A percentile compares a stretch with the other conserved stretches of the same genome.
Conservation (phyloP, 768 basidiomycete species). For the Lactifluus volemus region DNA sequence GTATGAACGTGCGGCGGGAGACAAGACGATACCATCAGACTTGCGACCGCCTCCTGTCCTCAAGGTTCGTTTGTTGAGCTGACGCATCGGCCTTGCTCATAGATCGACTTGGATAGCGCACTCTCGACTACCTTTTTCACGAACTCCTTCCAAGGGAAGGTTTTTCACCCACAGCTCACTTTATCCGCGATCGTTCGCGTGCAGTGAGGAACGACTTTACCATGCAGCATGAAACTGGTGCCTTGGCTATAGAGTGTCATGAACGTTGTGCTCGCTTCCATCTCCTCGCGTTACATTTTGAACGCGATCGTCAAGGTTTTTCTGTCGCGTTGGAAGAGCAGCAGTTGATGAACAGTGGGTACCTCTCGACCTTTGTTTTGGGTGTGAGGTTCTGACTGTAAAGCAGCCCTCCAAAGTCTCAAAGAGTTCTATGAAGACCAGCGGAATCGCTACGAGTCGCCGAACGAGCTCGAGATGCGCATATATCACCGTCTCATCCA, state of each 20-base stretch:
- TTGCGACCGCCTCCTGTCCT: slow-evolving; percentile 81
- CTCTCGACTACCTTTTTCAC: slow-evolving; percentile 89
- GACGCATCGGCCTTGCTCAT: neutral
- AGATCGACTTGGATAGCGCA: slow-evolving; percentile 40
- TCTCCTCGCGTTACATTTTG: slow-evolving; percentile 67
- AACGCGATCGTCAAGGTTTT: slow-evolving; percentile 50
- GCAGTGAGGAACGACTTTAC: slow-evolving; percentile 90
- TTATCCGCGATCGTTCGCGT: slow-evolving; percentile 88
- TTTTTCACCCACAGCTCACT: slow-evolving; percentile 63
- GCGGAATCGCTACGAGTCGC: slow-evolving; percentile 51
- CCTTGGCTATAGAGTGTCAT: slow-evolving; percentile 78
- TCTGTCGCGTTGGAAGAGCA: slow-evolving; percentile 72
- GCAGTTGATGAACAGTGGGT: slow-evolving; percentile 85
- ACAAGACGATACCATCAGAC: slow-evolving; percentile 87
- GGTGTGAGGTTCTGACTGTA: neutral
- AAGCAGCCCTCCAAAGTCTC: slow-evolving; percentile 79
- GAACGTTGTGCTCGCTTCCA: slow-evolving; percentile 94
- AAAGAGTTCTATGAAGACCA: slow-evolving; percentile 93
- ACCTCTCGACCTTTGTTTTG: neutral
- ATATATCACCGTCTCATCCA: slow-evolving; percentile 91
- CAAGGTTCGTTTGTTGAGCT: slow-evolving; percentile 37
- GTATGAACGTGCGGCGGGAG: slow-evolving; percentile 91
- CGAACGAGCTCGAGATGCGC: slow-evolving; percentile 91
- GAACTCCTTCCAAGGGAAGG: slow-evolving; percentile 63
- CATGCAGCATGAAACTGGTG: slow-evolving; percentile 76